Base-by-base conservation (phyloP, 1,284 basidiomycete species). In the Puccinia novopanici region DNA sequence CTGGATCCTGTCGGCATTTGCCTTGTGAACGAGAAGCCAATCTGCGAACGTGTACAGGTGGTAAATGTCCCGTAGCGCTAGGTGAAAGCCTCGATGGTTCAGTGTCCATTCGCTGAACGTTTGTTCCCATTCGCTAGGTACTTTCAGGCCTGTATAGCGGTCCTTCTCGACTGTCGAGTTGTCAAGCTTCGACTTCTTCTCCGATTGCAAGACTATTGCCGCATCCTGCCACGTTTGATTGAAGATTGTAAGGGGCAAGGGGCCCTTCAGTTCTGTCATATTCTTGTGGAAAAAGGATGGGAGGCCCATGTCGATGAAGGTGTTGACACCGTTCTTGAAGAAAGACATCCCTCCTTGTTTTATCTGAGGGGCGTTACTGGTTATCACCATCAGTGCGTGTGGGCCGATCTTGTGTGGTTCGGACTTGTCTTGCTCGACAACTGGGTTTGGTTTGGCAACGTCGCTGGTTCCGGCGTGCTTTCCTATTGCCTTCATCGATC, bases 11-110 rank as follows among this genome's bases (percentile, higher is more conserved):
- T 72, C 24, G 19, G 19, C 19, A 13, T 72, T 24, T 15, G 40
- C 10, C 34, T 72, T 72, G 50, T 72, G 70, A 22, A 72, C 54
- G 54, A 54, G 19, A 27, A 55, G 19, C 30, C 48, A 50, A 24
- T 72, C 24, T 3, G 70, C n/a, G 13, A 52, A 52, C 19, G 17
- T 34, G 12, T 2, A 2, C 8, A 50, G 54, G 24, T 34, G 15
- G 48, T 72, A 72, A 6, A 3, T 27, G 9, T 52, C n/a, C 15
- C 40, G 3, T 0, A 48, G n/a, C 12, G 24, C 34, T 1, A 2
- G 3, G 15, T 54, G 17, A 48, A 72, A 72, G 1, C n/a, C n/a
- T 9, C 45, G 48, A 19, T 54, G 55, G 27, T 57, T 57, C 5
- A 10, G 3, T 27, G 55, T 57, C 55, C 55, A 57, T 30, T 57